phyloP scores from a whole-genome alignment of 768 basidiomycete species.

The Termitomyces sp. region DNA sequence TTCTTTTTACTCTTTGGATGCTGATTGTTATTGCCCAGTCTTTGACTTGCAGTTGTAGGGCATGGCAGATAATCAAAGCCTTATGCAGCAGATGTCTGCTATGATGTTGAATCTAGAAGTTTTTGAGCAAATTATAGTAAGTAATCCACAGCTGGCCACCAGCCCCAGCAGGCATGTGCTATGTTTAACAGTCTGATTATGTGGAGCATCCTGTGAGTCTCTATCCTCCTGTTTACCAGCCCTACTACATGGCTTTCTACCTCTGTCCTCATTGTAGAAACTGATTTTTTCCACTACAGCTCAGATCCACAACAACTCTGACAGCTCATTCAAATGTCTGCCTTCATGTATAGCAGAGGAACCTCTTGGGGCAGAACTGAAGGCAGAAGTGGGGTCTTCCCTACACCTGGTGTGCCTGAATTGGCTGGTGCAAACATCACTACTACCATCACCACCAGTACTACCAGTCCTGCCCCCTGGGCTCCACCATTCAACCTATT shows the following conservation, averaged over 20 bases:
- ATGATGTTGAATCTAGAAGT: slow-evolving; percentile 88
- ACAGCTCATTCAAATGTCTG: slow-evolving; percentile 71
- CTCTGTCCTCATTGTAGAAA: neutral
- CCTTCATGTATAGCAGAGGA: slow-evolving; percentile 32
- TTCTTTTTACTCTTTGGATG: neutral
- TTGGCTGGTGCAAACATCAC: slow-evolving; percentile 17
- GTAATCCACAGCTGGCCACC: slow-evolving; percentile 68
- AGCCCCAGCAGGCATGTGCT: slow-evolving; percentile 73
- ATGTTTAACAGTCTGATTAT: slow-evolving; percentile 47
- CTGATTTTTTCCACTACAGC: slow-evolving; percentile 22
- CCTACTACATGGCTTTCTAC: neutral
- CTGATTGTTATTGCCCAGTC: neutral
- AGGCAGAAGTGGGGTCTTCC: slow-evolving; percentile 35
- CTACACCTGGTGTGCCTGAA: slow-evolving; percentile 56
- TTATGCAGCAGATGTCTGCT: slow-evolving; percentile 80
- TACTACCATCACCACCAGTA: neutral
- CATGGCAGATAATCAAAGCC: slow-evolving; percentile 82
- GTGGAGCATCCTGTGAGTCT: slow-evolving; percentile 7
- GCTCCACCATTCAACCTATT: slow-evolving; percentile 18
- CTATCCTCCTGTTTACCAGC: neutral
- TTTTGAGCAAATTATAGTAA: slow-evolving; percentile 78
- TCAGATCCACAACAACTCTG: slow-evolving; percentile 76
- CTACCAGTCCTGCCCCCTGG: slow-evolving; percentile 17
- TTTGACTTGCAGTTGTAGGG: too few species aligned
- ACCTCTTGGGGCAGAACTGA: slow-evolving; percentile 11